phyloP scores from a whole-genome alignment of 139 green algal species.

The Coelastrella sp. region DNA sequence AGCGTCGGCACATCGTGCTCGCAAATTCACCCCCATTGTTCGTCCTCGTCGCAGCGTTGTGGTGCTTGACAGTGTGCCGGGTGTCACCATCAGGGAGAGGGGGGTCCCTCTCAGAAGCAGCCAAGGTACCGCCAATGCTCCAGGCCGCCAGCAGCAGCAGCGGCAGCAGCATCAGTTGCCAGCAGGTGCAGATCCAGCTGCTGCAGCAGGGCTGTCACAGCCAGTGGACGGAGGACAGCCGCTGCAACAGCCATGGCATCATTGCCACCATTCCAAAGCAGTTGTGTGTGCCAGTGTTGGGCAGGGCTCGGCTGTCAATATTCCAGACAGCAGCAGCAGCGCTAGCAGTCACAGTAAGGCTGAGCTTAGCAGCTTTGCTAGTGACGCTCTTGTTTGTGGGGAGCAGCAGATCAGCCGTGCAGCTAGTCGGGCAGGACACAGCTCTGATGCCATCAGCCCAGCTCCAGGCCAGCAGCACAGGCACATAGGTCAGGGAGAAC shows the following conservation, averaged over 20 bases:
- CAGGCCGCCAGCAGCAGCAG: conserved; percentile 14
- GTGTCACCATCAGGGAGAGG: background rate
- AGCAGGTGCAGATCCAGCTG: background rate
- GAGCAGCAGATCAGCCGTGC: background rate
- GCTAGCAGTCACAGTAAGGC: background rate
- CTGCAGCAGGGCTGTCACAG: too few species aligned
- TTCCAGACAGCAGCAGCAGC: background rate
- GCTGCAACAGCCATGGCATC: background rate
- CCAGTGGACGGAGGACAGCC: background rate
- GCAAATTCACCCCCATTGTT: conserved; percentile 18
- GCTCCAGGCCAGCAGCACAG: too few species aligned
- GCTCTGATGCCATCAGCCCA: too few species aligned
- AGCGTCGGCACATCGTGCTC: background rate
- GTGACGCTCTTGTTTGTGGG: background rate
- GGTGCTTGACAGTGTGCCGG: conserved; percentile 20
- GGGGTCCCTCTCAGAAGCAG: background rate
- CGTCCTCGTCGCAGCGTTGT: conserved; percentile 20
- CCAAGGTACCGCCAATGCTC: background rate
- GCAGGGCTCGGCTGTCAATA: background rate
- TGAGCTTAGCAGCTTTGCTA: background rate
- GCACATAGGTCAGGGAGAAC: background rate
- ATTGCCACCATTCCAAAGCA: background rate
- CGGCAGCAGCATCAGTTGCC: background rate
- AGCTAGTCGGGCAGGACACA: too few species aligned
- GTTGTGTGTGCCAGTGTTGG: background rate